Evolutionary conservation across 1,284 basidiomycete genomes (phyloP).

Genomic region (Crocinoboletus sp.): DNA sequence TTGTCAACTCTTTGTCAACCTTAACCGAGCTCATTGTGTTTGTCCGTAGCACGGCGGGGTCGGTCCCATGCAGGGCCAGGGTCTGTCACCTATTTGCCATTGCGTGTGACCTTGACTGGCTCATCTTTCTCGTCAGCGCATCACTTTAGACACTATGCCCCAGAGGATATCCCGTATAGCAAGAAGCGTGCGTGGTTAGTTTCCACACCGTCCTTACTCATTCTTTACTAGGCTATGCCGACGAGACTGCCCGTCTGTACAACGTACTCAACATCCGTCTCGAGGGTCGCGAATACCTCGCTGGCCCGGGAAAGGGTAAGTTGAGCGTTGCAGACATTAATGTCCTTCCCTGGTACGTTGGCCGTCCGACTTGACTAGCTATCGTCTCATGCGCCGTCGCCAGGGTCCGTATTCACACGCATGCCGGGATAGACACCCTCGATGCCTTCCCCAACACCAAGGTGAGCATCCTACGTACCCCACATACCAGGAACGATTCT

Average conservation of each 20-base stretch:
- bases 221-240: slow-evolving; percentile 39
- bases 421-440: slow-evolving; percentile 38
- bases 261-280: slow-evolving; percentile 50
- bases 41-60: slow-evolving; percentile 36
- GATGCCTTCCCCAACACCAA: slow-evolving; percentile 40
- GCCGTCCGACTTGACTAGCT: neutral
- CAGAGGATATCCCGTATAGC: slow-evolving; percentile 38
- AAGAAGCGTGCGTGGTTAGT: slow-evolving; percentile 28
- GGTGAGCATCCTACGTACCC: slow-evolving; percentile 15
- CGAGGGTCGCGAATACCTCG: slow-evolving; percentile 41
- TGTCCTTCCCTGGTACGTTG: slow-evolving; percentile 32
- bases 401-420: slow-evolving; percentile 38
- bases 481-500: neutral
- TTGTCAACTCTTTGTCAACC: neutral
- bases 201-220: neutral
- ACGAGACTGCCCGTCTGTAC: slow-evolving; percentile 51
- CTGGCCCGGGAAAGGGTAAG: slow-evolving; percentile 46
- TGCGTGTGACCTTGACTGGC: neutral
- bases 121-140: slow-evolving; percentile 23
- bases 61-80: slow-evolving; percentile 47
- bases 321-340: slow-evolving; percentile 44
- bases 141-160: slow-evolving; percentile 36
- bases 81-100: slow-evolving; percentile 6
- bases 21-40: neutral
- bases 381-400: slow-evolving; percentile 13